Evolutionary conservation across 345 rosid species (phyloP).

Genomic region (Psidium guajava): DNA sequence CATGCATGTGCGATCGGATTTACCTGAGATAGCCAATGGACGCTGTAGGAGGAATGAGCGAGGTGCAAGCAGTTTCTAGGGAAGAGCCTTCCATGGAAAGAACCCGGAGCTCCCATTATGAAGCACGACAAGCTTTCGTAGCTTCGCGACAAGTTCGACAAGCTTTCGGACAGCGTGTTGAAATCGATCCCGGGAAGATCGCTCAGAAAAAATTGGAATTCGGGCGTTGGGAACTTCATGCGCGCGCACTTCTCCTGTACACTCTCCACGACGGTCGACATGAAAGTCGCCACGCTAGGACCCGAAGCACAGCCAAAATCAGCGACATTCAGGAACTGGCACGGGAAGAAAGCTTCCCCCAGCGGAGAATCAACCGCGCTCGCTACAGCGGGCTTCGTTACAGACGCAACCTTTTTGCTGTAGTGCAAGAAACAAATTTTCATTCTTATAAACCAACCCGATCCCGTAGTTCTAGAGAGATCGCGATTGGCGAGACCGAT

Average conservation of each 20-base stretch:
- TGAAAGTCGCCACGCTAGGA: not conserved
- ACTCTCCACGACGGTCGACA: not conserved
- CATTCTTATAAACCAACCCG: not conserved
- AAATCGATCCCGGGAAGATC: slow-evolving; percentile 21
- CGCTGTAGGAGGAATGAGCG: slow-evolving; percentile 8
- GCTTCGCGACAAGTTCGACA: not conserved
- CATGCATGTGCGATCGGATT: not conserved
- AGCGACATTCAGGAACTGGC: slow-evolving; percentile 1
- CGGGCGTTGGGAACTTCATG: not conserved
- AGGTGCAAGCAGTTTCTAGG: slow-evolving; percentile 3
- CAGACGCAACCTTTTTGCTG: slow-evolving; percentile 1
- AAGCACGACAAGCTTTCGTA: not conserved
- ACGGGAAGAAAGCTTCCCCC: not conserved
- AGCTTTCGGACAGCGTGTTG: slow-evolving; percentile 8
- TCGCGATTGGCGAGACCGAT: not conserved
- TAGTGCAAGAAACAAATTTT: not conserved
- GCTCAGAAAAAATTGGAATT: slow-evolving; percentile 5
- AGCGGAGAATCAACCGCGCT: not conserved
- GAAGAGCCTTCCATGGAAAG: slow-evolving; percentile 12
- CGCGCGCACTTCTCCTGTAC: not conserved
- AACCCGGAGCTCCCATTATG: slow-evolving; percentile 13
- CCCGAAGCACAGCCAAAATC: slow-evolving; percentile 15
- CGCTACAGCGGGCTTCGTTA: slow-evolving; percentile 3
- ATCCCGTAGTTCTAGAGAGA: not conserved
- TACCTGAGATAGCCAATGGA: slow-evolving; percentile 21